Percentiles rank a stretch among this genome's conserved stretches.
Conservation (phyloP, 1,139 yeast genomes). For the Dujonia santamariae region DNA sequence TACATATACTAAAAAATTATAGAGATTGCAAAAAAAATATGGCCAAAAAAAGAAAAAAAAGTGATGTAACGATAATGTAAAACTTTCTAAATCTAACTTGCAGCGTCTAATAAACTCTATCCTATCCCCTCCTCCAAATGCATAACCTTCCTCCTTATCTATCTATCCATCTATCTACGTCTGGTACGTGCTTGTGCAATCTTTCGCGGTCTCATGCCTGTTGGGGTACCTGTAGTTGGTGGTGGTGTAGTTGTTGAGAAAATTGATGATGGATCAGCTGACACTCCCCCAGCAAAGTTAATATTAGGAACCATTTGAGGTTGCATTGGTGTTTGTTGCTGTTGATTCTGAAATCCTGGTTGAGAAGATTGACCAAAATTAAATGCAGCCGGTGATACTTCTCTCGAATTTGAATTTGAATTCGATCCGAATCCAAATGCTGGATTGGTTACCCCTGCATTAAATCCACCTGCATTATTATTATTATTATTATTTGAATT, state of each 20-base stretch:
- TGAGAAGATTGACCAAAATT: constrained; percentile 7
- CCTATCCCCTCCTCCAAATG: too few relatives aligned
- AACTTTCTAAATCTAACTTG: not conserved
- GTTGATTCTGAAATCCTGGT: constrained; percentile 3
- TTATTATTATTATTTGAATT: not conserved
- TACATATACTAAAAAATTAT: not conserved
- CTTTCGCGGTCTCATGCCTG: constrained; percentile 20
- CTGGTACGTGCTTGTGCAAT: constrained; percentile 30
- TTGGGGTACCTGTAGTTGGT: constrained; percentile 11
- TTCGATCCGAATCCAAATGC: constrained; percentile 3
- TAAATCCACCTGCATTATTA: not conserved
- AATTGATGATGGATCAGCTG: constrained; percentile 6
- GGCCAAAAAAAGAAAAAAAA: not conserved
- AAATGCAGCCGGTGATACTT: constrained; percentile 10
- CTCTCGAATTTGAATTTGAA: constrained; percentile 7
- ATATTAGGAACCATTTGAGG: constrained; percentile 8
- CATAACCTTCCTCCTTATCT: too few relatives aligned
- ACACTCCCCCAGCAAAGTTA: constrained; percentile 4
- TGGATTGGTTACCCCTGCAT: constrained; percentile 1
- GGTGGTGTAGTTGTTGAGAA: constrained; percentile 9
- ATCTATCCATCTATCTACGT: constrained; percentile 21
- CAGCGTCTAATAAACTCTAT: too few relatives aligned
- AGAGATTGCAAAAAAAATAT: too few relatives aligned
- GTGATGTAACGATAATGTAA: not conserved
- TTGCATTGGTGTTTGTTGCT: constrained; percentile 4